Evolutionary conservation across 495 filamentous ascomycete genomes (phyloP).

Genomic region (Achaetomiella virescens): DNA sequence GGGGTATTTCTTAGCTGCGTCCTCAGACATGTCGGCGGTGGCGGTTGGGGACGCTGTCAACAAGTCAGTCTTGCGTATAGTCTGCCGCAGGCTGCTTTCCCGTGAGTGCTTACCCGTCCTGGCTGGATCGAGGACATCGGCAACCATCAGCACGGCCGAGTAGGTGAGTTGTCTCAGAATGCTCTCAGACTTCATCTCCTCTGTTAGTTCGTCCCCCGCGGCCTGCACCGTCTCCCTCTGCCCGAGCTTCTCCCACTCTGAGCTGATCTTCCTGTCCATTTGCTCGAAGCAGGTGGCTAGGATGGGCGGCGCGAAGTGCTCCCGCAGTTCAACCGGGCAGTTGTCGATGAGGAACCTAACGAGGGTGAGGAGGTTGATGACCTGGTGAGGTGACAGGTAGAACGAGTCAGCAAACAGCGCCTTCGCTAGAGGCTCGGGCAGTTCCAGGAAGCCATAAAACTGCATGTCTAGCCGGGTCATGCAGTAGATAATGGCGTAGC

Average conservation of each 20-base stretch:
- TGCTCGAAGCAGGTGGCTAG: slow-evolving; percentile 74
- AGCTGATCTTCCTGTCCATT: slow-evolving; percentile 76
- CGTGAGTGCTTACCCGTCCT: slow-evolving; percentile 42
- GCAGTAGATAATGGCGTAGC: slow-evolving; percentile 88
- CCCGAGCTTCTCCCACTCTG: slow-evolving; percentile 74
- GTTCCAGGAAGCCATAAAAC: slow-evolving; percentile 82
- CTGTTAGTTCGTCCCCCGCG: slow-evolving; percentile 63
- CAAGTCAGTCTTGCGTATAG: slow-evolving; percentile 10
- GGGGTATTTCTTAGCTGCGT: slow-evolving; percentile 27
- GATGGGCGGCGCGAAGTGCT: slow-evolving; percentile 81
- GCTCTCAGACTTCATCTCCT: slow-evolving; percentile 98
- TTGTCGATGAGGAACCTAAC: slow-evolving; percentile 82
- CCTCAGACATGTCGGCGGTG: neutral
- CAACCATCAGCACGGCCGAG: slow-evolving; percentile 83
- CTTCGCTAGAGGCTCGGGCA: slow-evolving; percentile 76
- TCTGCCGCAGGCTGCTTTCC: neutral
- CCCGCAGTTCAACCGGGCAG: slow-evolving; percentile 70
- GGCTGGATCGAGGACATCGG: slow-evolving; percentile 74
- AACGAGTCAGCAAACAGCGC: slow-evolving; percentile 79
- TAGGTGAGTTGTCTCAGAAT: slow-evolving; percentile 91
- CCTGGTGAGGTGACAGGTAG: slow-evolving; percentile 83
- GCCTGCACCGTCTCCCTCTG: slow-evolving; percentile 48
- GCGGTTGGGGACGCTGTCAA: neutral
- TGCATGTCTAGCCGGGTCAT: slow-evolving; percentile 81
- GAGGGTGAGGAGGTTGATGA: slow-evolving; percentile 81